Evolutionary conservation across 257 asterid genomes (phyloP).

Genomic region (Eustoma russellianum): DNA sequence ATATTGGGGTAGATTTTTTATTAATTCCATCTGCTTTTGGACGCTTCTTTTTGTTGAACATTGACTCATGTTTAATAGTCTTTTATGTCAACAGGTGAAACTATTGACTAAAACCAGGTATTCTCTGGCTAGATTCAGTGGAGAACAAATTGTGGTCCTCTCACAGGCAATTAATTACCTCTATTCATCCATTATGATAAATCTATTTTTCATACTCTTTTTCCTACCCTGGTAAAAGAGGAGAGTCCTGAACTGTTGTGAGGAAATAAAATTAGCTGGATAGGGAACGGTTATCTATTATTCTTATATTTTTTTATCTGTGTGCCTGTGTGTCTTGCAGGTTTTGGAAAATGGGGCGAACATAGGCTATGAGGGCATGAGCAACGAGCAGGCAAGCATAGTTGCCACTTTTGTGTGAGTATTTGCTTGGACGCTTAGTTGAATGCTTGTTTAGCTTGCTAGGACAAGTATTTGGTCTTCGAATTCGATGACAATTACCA

Average conservation of each 20-base stretch:
- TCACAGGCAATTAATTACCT: constrained; percentile 64
- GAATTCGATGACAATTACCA: no score
- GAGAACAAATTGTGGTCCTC: constrained; percentile 76
- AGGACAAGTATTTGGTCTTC: no score
- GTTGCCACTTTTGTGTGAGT: constrained; percentile 4
- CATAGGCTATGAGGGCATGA: constrained; percentile 90
- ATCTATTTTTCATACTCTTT: constrained; percentile 1
- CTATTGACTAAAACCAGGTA: constrained; percentile 79
- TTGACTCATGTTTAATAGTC: constrained; percentile 10
- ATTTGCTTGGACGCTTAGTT: no score
- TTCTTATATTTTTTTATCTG: neutral
- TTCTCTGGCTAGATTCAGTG: constrained; percentile 77
- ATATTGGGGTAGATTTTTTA: constrained; percentile 61
- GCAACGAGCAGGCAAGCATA: constrained; percentile 78
- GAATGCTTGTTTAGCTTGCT: no score
- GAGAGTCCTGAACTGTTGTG: constrained; percentile 2
- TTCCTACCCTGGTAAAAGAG: neutral
- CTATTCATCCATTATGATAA: no score
- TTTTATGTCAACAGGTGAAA: constrained; percentile 49
- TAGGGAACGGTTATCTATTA: neutral
- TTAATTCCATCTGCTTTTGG: neutral
- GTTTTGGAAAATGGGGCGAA: constrained; percentile 90
- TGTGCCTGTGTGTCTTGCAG: constrained; percentile 24
- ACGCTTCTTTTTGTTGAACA: no score
- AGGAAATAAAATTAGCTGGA: neutral